Evolutionary conservation across 345 rosid species (phyloP).

Genomic region (Reutealis trisperma): DNA sequence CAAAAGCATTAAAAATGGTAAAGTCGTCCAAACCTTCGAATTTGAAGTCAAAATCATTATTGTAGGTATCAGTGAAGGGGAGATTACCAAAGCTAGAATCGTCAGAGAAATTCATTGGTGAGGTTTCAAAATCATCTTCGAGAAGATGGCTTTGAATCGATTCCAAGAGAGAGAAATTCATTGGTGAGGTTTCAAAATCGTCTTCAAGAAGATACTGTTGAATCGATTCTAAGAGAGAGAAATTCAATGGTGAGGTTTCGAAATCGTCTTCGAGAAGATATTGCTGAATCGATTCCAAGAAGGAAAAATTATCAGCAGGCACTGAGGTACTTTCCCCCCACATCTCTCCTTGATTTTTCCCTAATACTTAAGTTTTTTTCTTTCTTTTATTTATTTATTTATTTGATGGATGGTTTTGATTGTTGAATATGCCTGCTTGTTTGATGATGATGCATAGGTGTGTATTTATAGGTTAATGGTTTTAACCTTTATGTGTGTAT

Average conservation of each 20-base stretch:
- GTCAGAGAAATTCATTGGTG: neutral
- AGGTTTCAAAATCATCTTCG: neutral
- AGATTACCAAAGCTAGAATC: neutral
- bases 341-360: neutral
- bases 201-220: neutral
- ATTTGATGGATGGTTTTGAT: no score
- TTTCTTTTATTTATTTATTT: no score
- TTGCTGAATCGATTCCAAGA: slow-evolving; percentile 25
- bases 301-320: neutral
- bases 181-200: neutral
- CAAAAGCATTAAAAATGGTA: neutral
- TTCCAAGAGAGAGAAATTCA: no score
- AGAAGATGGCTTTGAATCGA: no score
- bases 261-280: slow-evolving; percentile 24
- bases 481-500: no score
- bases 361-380: neutral
- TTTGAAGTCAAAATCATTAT: neutral
- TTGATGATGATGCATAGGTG: no score
- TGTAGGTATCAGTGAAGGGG: neutral
- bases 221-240: no score
- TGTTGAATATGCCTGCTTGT: neutral
- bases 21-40: neutral
- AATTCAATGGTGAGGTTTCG: neutral
- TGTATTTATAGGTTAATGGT: no score
- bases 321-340: neutral